A percentile compares a stretch with the other conserved stretches of the same genome.
These are phyloP conservation scores for Beta corolliflora DNA, from an alignment of 179 eudicot species.

Conservation along the genomic window DNA sequence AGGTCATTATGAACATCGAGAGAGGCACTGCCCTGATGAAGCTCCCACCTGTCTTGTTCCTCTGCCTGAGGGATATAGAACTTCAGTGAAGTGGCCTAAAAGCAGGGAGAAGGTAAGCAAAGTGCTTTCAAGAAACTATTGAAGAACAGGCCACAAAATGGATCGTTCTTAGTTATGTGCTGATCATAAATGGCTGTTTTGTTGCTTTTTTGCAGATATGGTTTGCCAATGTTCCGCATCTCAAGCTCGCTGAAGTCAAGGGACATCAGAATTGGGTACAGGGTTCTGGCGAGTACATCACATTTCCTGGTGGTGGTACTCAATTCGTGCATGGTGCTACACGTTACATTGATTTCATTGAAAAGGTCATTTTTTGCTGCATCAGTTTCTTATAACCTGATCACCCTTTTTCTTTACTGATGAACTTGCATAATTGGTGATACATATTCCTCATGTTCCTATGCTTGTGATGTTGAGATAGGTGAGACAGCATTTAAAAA, in stretches of 20 bases:
- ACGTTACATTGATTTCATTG: constrained; percentile 45
- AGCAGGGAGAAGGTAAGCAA: constrained; percentile 51
- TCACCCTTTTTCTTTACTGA: background rate
- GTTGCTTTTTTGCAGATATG: constrained; percentile 41
- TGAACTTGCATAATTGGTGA: background rate
- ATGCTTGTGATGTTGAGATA: background rate
- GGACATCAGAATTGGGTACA: constrained; percentile 54
- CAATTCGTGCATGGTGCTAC: constrained; percentile 47
- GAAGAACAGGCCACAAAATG: background rate
- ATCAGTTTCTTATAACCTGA: background rate
- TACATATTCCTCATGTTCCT: background rate
- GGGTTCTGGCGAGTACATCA: constrained; percentile 45
- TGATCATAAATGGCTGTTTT: constrained; percentile 5
- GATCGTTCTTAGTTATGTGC: constrained; percentile 6
- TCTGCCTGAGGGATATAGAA: constrained; percentile 46
- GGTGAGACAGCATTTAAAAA: too few relatives aligned
- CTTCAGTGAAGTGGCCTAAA: constrained; percentile 52
- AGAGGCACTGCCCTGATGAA: constrained; percentile 55
- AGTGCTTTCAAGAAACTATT: constrained; percentile 6
- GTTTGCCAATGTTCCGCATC: constrained; percentile 50
- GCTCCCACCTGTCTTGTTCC: constrained; percentile 53
- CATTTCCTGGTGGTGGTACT: constrained; percentile 55
- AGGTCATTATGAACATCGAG: constrained; percentile 48
- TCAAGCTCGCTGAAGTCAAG: constrained; percentile 49
- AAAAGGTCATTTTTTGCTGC: constrained; percentile 31